Evolutionary conservation across 176 grass and related monocot species (phyloP).

Genomic region (Carex scoparia): DNA sequence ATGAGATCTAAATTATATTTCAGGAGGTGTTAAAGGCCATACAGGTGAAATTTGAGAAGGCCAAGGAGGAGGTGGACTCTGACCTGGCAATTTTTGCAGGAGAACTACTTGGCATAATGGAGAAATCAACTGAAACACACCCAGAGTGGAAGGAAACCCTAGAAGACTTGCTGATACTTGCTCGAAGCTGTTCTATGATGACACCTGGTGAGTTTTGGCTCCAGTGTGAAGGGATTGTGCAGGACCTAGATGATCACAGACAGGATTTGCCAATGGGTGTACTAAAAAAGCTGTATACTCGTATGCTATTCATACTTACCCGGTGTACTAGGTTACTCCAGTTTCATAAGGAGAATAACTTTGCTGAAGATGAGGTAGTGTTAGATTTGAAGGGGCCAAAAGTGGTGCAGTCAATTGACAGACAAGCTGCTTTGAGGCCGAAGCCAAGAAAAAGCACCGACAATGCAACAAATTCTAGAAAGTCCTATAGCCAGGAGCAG

Average conservation of each 20-base stretch:
- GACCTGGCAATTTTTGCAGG: slow-evolving; percentile 95
- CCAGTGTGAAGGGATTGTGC: slow-evolving; percentile 98
- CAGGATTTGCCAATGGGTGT: slow-evolving; percentile 86
- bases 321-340: slow-evolving; percentile 96
- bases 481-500: slow-evolving; percentile 96
- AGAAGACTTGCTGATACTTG: slow-evolving; percentile 95
- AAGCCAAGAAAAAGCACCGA: slow-evolving; percentile 43
- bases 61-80: slow-evolving; percentile 95
- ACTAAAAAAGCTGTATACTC: slow-evolving; percentile 91
- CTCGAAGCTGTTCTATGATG: slow-evolving; percentile 94
- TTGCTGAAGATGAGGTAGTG: slow-evolving; percentile 83
- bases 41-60: slow-evolving; percentile 95
- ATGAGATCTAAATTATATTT: slow-evolving; percentile 4
- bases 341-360: slow-evolving; percentile 92
- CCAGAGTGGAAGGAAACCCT: slow-evolving; percentile 99
- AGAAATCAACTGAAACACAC: slow-evolving; percentile 83
- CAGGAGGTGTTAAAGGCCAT: slow-evolving; percentile 97
- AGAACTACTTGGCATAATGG: slow-evolving; percentile 92
- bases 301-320: slow-evolving; percentile 97
- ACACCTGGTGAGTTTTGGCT: slow-evolving; percentile 92
- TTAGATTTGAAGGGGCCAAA: slow-evolving; percentile 62
- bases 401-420: slow-evolving; percentile 75
- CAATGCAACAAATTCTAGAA: slow-evolving; percentile 42
- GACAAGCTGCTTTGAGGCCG: slow-evolving; percentile 32
- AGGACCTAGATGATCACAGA: slow-evolving; percentile 94